Conservation (phyloP, 805 yeast genomes). For the Hanseniaspora meyeri region DNA sequence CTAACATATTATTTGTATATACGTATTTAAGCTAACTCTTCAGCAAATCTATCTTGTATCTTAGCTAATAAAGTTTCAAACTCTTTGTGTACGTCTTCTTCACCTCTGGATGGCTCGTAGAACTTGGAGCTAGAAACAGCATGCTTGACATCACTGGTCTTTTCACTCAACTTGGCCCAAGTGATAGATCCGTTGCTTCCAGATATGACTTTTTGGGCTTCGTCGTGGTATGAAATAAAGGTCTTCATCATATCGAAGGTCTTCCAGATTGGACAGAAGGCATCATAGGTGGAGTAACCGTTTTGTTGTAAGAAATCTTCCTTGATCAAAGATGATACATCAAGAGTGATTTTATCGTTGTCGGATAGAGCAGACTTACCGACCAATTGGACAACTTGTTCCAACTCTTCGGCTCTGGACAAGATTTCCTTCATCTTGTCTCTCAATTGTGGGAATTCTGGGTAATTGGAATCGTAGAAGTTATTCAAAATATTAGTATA, state of each 20-base stretch:
- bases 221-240: slow-evolving; percentile 81
- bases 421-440: slow-evolving; percentile 86
- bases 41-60: slow-evolving; percentile 86
- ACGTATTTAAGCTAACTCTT: slow-evolving; percentile 64
- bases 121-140: slow-evolving; percentile 89
- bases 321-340: slow-evolving; percentile 79
- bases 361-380: slow-evolving; percentile 97
- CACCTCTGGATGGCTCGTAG: slow-evolving; percentile 89
- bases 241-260: slow-evolving; percentile 96
- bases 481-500: slow-evolving; percentile 78
- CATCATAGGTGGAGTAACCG: slow-evolving; percentile 96
- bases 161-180: slow-evolving; percentile 88
- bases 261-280: slow-evolving; percentile 99
- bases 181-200: slow-evolving; percentile 54
- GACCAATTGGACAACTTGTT: slow-evolving; percentile 97
- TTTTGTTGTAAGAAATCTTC: slow-evolving; percentile 98
- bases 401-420: slow-evolving; percentile 94
- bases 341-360: slow-evolving; percentile 90
- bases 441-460: slow-evolving; percentile 85
- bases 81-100: slow-evolving; percentile 60
- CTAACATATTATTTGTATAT: not conserved
- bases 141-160: slow-evolving; percentile 84
- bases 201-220: slow-evolving; percentile 93
- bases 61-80: slow-evolving; percentile 61
- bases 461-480: slow-evolving; percentile 73